Evolutionary conservation across 2,329 filamentous ascomycete genomes (phyloP), one percentile per base, ranked within the genome.

Genomic region (Tolypocladium tundrense): DNA sequence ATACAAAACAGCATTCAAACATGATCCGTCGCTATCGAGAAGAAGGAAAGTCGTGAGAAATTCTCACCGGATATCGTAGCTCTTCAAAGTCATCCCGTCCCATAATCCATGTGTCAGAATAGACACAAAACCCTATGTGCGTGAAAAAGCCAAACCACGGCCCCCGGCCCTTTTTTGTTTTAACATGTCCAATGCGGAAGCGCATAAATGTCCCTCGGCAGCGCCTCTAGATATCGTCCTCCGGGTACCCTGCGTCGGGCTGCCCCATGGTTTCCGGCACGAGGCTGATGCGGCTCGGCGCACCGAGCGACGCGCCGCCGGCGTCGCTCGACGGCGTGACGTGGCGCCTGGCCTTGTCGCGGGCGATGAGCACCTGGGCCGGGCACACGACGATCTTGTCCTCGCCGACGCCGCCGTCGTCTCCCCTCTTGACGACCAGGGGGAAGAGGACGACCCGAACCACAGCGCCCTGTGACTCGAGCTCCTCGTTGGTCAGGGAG

Each of bases 331-430:
- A 76, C 7, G 79, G 78, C 41, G 78, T 78, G 54, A 70, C 66
- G 43, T 69, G 70, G 53, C 73, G 70, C 57, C 64, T 67, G 60
- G 61, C 67, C 63, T 76, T 70, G 54, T 80, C 71, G 66, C 75
- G 70, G 65, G 88, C 88, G 50, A 97, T 84, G 60, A 97, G 82
- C 41, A 99, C 94, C 72, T 97, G 93, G 8, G 95, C 94, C 11
- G 93, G 93, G 69, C 88, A 96, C 51, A 99, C 91, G 53, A 97
- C 92, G 62, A 96, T 90, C 78, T 97, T 92, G 64, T 97, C 91
- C 57, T 97, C 91, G 57, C 92, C 93, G 56, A 88, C 82, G 31
- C 92, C 94, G 45, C 80, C 78, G 69, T 97, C 93, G 67, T 96
- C 90, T 56, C 92, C 93, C 77, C 94, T 95, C 77, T 96, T 96